phyloP scores from a whole-genome alignment of 352 stramenopile species.

The Globisporangium middletonii region DNA sequence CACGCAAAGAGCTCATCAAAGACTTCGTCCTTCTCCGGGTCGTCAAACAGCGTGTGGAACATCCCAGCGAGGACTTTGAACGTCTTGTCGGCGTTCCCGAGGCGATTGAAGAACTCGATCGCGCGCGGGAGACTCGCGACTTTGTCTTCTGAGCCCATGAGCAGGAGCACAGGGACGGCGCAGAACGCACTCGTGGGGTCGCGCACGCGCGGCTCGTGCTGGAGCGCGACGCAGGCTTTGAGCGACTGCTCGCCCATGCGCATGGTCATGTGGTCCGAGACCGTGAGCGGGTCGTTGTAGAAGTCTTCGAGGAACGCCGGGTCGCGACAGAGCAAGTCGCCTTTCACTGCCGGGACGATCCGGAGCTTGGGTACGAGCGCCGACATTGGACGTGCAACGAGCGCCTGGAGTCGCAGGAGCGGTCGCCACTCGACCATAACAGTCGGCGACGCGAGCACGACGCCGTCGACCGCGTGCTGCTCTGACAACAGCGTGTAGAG shows the following conservation, averaged over 20 bases:
- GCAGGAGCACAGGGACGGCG: slow-evolving; percentile 18
- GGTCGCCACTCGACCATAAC: too few relatives aligned
- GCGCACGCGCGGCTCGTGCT: not conserved
- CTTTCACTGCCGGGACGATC: slow-evolving; percentile 24
- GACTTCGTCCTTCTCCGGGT: slow-evolving; percentile 27
- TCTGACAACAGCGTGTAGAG: too few relatives aligned
- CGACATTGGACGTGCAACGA: slow-evolving; percentile 11
- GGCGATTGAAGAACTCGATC: slow-evolving; percentile 21
- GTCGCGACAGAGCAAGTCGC: slow-evolving; percentile 19
- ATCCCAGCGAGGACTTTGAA: slow-evolving; percentile 26
- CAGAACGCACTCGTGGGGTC: slow-evolving; percentile 17
- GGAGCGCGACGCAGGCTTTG: slow-evolving; percentile 15
- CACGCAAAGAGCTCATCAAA: too few relatives aligned
- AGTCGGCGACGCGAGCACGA: too few relatives aligned
- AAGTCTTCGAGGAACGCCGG: slow-evolving; percentile 20
- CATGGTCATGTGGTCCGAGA: slow-evolving; percentile 23
- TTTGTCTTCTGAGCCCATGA: slow-evolving; percentile 26
- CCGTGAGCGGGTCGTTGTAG: slow-evolving; percentile 18
- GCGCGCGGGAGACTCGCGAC: slow-evolving; percentile 18
- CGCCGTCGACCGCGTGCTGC: too few relatives aligned
- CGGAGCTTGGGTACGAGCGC: slow-evolving; percentile 14
- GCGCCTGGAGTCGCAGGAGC: too few relatives aligned
- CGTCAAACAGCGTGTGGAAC: slow-evolving; percentile 33
- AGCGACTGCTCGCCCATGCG: slow-evolving; percentile 26
- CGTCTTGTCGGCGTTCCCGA: slow-evolving; percentile 27